Conservation (phyloP, 345 rosid species). For the Citrus sinensis region DVS_A1.0 CM039166.1:13876001-13876500, state of each 20-base stretch:
- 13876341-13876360: not conserved
- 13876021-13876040: not conserved
- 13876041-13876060: not conserved
- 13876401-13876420: constrained; percentile 2
- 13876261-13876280: no score
- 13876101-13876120: not conserved
- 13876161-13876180: not conserved
- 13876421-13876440: constrained; percentile 21
- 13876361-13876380: not conserved
- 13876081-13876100: not conserved
- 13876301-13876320: no score
- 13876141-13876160: not conserved
- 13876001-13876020: not conserved
- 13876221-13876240: not conserved
- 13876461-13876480: constrained; percentile 22
- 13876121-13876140: not conserved
- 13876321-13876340: not conserved
- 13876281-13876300: no score
- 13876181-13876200: constrained; percentile 1
- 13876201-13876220: not conserved
- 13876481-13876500: not conserved
- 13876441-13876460: constrained; percentile 6
- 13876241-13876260: not conserved
- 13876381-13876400: not conserved
- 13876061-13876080: not conserved